Evolutionary conservation across 2,329 filamentous ascomycete genomes (phyloP), one percentile per base, ranked within the genome.

Genomic region (Dactylonectria estremocensis): DNA sequence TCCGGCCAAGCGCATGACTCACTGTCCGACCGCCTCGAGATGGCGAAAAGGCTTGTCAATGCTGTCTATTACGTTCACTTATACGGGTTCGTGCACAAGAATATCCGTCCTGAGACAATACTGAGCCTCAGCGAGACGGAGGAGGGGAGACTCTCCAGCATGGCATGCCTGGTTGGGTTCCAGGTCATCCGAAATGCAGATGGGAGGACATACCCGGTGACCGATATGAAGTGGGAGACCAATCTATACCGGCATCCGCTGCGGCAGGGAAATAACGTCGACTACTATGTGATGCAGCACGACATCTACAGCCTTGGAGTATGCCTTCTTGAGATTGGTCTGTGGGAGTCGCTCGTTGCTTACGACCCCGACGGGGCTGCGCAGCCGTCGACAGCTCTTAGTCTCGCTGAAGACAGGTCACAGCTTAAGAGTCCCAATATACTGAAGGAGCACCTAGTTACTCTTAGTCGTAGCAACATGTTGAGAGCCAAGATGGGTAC

Each of bases 251-350:
- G 83, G 0, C 87, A 89, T 67, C 85, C 86, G 0, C 64, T 69
- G 0, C 81, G 86, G 0, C 85, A 88, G 69, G 85, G 86, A 0
- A 22, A 78, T 0, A 68, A 69, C 2, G 77, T 79, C 0, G 79
- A 84, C 1, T 61, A 69, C 0, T 89, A 86, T 68, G 75, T 69
- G 3, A 88, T 88, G 83, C 83, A 86, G 57, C 87, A 89, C 71
- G 86, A 89, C 67, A 85, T 89, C 11, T 89, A 89, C 73, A 87
- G 85, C 61, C 79, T 89, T 0, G 86, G 87, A 0, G 84, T 88
- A 0, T 86, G 84, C 57, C 78, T 89, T 0, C 75, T 89, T 0
- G 87, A 89, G 72, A 81, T 89, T 31, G 86, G 85, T 0, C 68
- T 89, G 1, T 87, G 85, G 84, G 63, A 78, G 1, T 81, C 79